Conservation (phyloP, 1,284 basidiomycete species). For the Grifola frondosa region DNA sequence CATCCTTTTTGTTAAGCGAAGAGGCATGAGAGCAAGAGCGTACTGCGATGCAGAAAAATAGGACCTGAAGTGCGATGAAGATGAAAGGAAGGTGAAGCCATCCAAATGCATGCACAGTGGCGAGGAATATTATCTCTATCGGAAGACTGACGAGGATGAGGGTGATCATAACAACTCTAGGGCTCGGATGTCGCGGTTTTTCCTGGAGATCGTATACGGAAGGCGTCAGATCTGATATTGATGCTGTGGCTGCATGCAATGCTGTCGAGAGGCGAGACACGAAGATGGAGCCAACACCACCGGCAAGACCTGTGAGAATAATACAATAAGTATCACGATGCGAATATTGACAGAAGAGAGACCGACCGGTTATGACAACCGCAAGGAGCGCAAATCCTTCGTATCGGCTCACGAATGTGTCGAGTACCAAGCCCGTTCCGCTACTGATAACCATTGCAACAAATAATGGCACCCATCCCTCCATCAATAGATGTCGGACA, state of each 20-base stretch:
- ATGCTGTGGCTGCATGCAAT: slow-evolving; percentile 60
- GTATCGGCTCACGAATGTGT: slow-evolving; percentile 84
- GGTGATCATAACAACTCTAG: slow-evolving; percentile 59
- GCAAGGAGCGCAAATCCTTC: slow-evolving; percentile 88
- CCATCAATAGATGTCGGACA: slow-evolving; percentile 70
- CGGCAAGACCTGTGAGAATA: slow-evolving; percentile 65
- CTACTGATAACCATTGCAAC: slow-evolving; percentile 92
- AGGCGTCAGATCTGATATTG: slow-evolving; percentile 15
- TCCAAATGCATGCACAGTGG: slow-evolving; percentile 61
- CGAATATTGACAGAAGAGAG: neutral
- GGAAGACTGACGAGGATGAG: slow-evolving; percentile 76
- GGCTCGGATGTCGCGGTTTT: slow-evolving; percentile 39
- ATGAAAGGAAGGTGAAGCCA: slow-evolving; percentile 74
- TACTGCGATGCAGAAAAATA: slow-evolving; percentile 77
- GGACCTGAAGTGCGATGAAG: slow-evolving; percentile 64
- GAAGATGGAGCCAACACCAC: slow-evolving; percentile 88
- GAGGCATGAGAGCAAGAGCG: slow-evolving; percentile 30
- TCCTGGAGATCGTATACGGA: slow-evolving; percentile 18
- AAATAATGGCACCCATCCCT: slow-evolving; percentile 90
- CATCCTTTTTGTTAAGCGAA: too few species aligned
- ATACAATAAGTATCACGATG: neutral
- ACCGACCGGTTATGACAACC: slow-evolving; percentile 82
- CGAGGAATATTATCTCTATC: slow-evolving; percentile 72
- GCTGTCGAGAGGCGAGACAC: slow-evolving; percentile 89
- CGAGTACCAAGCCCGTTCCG: slow-evolving; percentile 89